These are phyloP conservation scores for Diaporthe caulivora DNA, from an alignment of 2,329 filamentous ascomycete species.

Conservation along the genomic window DNA sequence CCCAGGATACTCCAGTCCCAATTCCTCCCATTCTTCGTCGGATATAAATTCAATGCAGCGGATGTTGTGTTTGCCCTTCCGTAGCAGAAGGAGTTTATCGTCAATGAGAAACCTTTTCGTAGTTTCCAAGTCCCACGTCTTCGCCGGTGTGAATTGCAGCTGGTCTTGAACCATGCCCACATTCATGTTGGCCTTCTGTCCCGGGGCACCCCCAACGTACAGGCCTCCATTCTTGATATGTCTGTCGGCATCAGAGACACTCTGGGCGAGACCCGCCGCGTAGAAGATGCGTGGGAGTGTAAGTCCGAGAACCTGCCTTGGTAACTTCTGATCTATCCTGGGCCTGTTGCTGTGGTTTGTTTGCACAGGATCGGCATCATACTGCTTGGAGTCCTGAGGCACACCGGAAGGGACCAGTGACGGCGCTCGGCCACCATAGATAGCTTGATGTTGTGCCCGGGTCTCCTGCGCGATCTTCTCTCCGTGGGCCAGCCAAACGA, in stretches of 20 bases:
- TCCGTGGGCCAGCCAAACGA: constrained; percentile 85
- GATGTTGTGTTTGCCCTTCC: constrained; percentile 74
- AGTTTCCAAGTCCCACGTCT: constrained; percentile 68
- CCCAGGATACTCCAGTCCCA: constrained; percentile 65
- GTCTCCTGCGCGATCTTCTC: constrained; percentile 72
- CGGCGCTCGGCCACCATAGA: constrained; percentile 55
- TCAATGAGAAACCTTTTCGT: constrained; percentile 73
- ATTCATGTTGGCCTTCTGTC: constrained; percentile 46
- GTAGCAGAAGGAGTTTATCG: constrained; percentile 68
- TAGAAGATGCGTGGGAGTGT: constrained; percentile 71
- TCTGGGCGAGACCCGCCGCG: constrained; percentile 70
- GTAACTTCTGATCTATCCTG: constrained; percentile 69
- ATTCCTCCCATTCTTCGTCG: constrained; percentile 65
- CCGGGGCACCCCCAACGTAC: constrained; percentile 69
- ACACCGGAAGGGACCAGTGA: not conserved
- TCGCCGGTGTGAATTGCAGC: constrained; percentile 72
- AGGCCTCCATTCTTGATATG: constrained; percentile 67
- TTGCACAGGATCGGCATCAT: constrained; percentile 40
- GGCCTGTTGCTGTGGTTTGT: constrained; percentile 59
- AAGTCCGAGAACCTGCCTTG: constrained; percentile 62
- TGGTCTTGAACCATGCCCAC: constrained; percentile 58
- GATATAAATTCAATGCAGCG: constrained; percentile 70
- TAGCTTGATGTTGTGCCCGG: constrained; percentile 63
- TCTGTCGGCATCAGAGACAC: constrained; percentile 69
- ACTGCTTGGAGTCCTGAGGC: constrained; percentile 38